phyloP scores from a whole-genome alignment of 2,329 filamentous ascomycete genomes.

The Hypomyces perniciosus region DNA sequence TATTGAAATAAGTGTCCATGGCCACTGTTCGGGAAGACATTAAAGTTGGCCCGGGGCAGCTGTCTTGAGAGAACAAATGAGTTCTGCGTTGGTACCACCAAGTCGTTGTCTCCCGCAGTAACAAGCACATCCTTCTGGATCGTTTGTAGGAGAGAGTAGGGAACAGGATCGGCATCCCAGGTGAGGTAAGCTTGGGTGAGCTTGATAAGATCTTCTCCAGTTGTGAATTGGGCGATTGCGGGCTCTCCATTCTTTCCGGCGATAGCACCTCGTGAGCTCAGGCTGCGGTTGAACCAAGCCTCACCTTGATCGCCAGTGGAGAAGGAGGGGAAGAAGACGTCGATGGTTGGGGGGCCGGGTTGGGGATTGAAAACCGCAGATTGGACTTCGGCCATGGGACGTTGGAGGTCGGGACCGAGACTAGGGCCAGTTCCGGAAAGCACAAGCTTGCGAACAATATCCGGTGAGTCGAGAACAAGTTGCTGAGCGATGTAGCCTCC shows the following conservation, averaged over 20 bases:
- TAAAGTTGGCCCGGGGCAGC: neutral
- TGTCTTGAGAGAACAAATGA: neutral
- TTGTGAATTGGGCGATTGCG: neutral
- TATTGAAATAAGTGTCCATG: constrained; percentile 6
- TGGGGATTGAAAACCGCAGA: constrained; percentile 1
- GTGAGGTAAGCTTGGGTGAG: constrained; percentile 6
- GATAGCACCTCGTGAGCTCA: neutral
- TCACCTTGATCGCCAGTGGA: neutral
- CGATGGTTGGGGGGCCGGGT: neutral
- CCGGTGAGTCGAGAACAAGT: too few relatives aligned
- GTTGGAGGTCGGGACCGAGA: too few relatives aligned
- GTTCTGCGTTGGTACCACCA: constrained; percentile 1
- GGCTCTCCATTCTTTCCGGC: constrained; percentile 2
- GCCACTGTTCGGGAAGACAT: constrained; percentile 2
- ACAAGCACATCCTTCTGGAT: constrained; percentile 4
- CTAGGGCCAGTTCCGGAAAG: too few relatives aligned
- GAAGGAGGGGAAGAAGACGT: constrained; percentile 1
- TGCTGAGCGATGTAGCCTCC: too few relatives aligned
- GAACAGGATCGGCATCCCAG: constrained; percentile 4
- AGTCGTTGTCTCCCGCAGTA: neutral
- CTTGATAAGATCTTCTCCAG: neutral
- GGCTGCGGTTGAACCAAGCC: neutral
- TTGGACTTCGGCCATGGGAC: constrained; percentile 7
- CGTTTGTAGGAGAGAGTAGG: constrained; percentile 1
- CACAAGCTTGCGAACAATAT: too few relatives aligned